These are phyloP conservation scores for Podaxis sp. DNA, from an alignment of 768 basidiomycete genomes.

Conservation along the genomic window DNA sequence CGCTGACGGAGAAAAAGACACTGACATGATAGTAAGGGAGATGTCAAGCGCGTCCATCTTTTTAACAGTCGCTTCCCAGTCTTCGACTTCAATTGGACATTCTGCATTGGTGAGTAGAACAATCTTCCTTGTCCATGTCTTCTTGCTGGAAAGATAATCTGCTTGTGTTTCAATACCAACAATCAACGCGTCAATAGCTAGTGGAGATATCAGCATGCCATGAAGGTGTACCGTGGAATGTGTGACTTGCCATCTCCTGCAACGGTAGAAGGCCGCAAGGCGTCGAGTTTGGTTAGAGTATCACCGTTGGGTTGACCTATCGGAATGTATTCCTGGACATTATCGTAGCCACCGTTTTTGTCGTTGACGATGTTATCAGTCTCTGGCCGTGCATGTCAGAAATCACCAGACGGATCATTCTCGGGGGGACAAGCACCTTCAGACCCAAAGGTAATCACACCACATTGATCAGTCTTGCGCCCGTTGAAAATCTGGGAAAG, in stretches of 20 bases:
- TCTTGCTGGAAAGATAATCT: slow-evolving; percentile 64
- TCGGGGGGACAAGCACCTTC: slow-evolving; percentile 46
- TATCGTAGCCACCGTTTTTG: slow-evolving; percentile 68
- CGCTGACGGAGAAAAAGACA: slow-evolving; percentile 1
- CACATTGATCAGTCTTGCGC: slow-evolving; percentile 92
- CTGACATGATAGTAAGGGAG: slow-evolving; percentile 70
- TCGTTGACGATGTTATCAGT: slow-evolving; percentile 66
- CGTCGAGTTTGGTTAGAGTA: slow-evolving; percentile 67
- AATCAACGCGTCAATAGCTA: slow-evolving; percentile 86
- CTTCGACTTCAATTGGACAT: slow-evolving; percentile 67
- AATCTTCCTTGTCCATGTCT: slow-evolving; percentile 84
- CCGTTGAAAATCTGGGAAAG: slow-evolving; percentile 77
- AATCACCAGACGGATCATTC: background rate
- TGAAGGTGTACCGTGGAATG: background rate
- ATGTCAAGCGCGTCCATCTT: slow-evolving; percentile 66
- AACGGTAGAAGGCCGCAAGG: slow-evolving; percentile 53
- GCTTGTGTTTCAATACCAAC: slow-evolving; percentile 84
- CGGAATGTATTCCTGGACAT: slow-evolving; percentile 68
- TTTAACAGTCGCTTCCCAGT: slow-evolving; percentile 68
- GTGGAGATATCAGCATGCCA: background rate
- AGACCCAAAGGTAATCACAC: slow-evolving; percentile 86
- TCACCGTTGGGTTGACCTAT: slow-evolving; percentile 64
- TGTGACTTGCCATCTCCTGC: slow-evolving; percentile 64
- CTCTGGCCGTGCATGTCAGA: slow-evolving; percentile 34
- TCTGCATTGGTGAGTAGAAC: slow-evolving; percentile 86